These are phyloP conservation scores for Paraphaeosphaeria minitans DNA, from an alignment of 2,329 filamentous ascomycete genomes.

Conservation along the genomic window DNA sequence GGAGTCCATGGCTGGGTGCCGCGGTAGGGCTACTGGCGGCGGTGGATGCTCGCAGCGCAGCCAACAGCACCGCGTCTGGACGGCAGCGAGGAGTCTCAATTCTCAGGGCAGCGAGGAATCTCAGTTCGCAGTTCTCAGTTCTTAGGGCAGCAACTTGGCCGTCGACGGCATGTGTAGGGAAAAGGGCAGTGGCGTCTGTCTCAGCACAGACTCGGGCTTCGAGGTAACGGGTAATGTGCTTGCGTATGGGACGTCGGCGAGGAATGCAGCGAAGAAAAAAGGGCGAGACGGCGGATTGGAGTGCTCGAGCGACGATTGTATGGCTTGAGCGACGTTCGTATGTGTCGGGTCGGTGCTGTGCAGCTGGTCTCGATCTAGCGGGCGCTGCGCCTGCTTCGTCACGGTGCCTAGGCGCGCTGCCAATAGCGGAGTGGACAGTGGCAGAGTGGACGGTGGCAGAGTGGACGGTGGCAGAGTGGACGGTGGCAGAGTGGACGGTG, in stretches of 20 bases:
- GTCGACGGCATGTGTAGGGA: conserved; percentile 20
- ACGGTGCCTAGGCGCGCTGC: not conserved
- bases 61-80: conserved; percentile 17
- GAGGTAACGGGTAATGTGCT: conserved; percentile 13
- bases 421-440: no score
- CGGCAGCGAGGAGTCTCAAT: conserved; percentile 4
- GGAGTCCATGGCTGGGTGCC: conserved; percentile 50
- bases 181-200: not conserved
- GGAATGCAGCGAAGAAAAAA: not conserved
- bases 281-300: no score
- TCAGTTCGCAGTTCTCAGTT: not conserved
- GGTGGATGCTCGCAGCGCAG: conserved; percentile 16
- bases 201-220: conserved; percentile 11
- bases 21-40: conserved; percentile 4
- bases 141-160: conserved; percentile 8
- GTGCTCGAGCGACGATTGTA: no score
- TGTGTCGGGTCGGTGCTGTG: not conserved
- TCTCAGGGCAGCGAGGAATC: conserved; percentile 1
- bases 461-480: no score
- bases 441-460: no score
- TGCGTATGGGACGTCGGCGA: not conserved
- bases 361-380: not conserved
- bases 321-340: no score
- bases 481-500: no score
- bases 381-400: conserved; percentile 5